Conservation (phyloP, 352 stramenopile genomes). For the Phytopythium ostracodes region DNA sequence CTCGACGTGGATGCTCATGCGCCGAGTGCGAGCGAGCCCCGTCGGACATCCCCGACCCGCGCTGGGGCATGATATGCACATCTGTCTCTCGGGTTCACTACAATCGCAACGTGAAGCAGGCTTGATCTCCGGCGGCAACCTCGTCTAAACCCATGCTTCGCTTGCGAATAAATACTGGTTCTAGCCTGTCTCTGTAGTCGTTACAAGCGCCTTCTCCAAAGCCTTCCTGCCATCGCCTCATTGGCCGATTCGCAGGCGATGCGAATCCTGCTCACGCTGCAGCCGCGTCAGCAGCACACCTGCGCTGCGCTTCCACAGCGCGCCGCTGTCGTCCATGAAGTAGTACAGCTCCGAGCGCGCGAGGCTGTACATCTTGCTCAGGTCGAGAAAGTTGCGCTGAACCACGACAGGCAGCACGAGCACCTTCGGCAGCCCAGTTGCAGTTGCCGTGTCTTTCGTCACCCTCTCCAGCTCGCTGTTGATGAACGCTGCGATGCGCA, state of each 20-base stretch:
- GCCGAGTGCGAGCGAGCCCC: no score
- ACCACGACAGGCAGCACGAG: constrained; percentile 55
- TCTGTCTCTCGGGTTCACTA: no score
- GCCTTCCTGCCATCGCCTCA: background rate
- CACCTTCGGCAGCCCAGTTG: constrained; percentile 8
- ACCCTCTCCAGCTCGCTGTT: constrained; percentile 10
- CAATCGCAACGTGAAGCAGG: no score
- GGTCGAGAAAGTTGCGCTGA: constrained; percentile 54
- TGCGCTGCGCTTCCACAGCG: constrained; percentile 31
- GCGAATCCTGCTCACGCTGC: constrained; percentile 22
- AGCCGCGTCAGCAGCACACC: constrained; percentile 39
- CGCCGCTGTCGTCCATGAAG: constrained; percentile 48
- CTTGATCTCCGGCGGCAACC: no score
- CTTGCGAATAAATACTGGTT: background rate
- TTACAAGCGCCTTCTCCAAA: background rate
- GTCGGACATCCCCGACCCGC: no score
- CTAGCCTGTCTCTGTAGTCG: background rate
- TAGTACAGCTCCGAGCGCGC: constrained; percentile 64
- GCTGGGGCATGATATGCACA: no score
- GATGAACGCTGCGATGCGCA: constrained; percentile 7
- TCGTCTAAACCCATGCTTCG: no score
- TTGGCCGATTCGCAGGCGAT: constrained; percentile 1
- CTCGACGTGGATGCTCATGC: no score
- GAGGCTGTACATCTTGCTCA: constrained; percentile 76
- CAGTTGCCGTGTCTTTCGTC: constrained; percentile 13